These are phyloP conservation scores for Chlorella sp. DNA, from an alignment of 139 green algal species.

Conservation along the genomic window DNA sequence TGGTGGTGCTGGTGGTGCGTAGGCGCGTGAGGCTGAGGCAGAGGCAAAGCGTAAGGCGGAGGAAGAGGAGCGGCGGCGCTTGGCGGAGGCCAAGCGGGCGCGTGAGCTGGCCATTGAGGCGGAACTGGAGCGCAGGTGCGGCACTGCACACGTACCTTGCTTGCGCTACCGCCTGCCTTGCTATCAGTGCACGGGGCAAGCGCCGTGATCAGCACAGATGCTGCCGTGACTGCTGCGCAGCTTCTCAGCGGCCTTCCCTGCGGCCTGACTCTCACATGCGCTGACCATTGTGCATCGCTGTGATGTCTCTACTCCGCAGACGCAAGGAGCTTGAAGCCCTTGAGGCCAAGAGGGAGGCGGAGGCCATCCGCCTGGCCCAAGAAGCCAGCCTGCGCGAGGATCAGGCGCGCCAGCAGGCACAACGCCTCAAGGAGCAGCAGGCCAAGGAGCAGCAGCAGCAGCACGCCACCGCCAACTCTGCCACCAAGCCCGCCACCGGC, in stretches of 20 bases:
- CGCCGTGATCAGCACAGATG: too few species aligned
- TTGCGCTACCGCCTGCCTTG: too few species aligned
- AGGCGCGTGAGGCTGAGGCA: slow-evolving; percentile 36
- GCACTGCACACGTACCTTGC: not conserved
- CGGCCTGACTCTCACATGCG: not conserved
- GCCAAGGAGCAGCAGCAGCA: slow-evolving; percentile 6
- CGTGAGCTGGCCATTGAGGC: slow-evolving; percentile 45
- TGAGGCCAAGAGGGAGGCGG: slow-evolving; percentile 43
- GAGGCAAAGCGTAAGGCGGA: slow-evolving; percentile 42
- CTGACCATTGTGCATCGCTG: not conserved
- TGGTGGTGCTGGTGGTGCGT: too few species aligned
- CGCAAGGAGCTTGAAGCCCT: slow-evolving; percentile 49
- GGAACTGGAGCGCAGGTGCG: slow-evolving; percentile 54
- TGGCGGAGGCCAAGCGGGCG: slow-evolving; percentile 36
- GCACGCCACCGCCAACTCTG: not conserved
- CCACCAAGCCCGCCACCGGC: not conserved
- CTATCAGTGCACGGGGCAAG: too few species aligned
- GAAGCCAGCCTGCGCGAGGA: slow-evolving; percentile 35
- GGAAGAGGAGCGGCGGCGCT: slow-evolving; percentile 37
- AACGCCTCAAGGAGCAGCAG: not conserved
- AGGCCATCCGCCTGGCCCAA: slow-evolving; percentile 43
- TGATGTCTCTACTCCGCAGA: not conserved
- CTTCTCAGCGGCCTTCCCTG: not conserved
- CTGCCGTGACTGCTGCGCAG: not conserved
- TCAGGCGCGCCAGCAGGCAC: too few species aligned